Percentiles rank a stretch among this genome's conserved stretches.
Evolutionary conservation across 208 protist species (phyloP).

Genomic region (Acanthamoeba sp.): DNA sequence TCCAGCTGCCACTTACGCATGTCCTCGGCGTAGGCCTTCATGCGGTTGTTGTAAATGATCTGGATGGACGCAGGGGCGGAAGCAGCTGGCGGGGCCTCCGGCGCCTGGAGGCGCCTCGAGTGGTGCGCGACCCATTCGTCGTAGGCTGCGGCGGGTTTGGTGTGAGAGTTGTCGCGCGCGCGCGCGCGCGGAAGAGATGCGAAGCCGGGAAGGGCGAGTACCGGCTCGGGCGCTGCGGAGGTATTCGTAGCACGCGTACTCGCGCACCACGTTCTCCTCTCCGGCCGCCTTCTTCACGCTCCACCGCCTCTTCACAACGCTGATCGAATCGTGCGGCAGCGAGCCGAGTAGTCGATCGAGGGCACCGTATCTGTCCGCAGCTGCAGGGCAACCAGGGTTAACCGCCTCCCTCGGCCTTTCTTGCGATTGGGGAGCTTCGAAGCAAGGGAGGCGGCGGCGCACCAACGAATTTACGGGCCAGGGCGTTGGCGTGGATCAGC

Average conservation of each 20-base stretch:
- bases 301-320: neutral
- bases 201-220: neutral
- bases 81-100: neutral
- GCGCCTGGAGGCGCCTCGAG: too few relatives aligned
- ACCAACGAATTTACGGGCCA: slow-evolving; percentile 27
- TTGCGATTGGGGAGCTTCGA: too few relatives aligned
- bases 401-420: too few relatives aligned
- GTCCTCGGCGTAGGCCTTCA: slow-evolving; percentile 8
- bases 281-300: neutral
- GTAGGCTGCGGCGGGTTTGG: too few relatives aligned
- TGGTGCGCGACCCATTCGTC: too few relatives aligned
- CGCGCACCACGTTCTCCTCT: slow-evolving; percentile 22
- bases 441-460: too few relatives aligned
- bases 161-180: neutral
- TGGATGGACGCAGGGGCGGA: neutral
- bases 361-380: neutral
- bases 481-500: slow-evolving; percentile 34
- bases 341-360: neutral
- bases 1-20: neutral
- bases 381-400: too few relatives aligned
- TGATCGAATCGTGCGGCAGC: neutral
- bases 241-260: neutral
- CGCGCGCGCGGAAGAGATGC: neutral
- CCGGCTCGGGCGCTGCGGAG: too few relatives aligned
- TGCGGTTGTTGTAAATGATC: neutral